Evolutionary conservation across 164 flowering plant species (phyloP).

Genomic region (Annona cherimola): DNA sequence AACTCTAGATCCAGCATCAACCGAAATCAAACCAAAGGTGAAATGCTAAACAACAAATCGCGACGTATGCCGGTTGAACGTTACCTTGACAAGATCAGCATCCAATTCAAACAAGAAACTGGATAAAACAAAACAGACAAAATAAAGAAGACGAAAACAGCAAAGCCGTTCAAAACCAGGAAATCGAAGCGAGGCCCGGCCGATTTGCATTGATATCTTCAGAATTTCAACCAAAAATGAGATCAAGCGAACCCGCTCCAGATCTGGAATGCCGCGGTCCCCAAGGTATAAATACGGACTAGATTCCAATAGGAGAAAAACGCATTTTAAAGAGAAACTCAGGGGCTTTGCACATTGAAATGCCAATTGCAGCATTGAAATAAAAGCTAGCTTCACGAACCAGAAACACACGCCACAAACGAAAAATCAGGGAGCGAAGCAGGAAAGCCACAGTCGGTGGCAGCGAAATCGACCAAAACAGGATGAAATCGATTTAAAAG

Average conservation of each 20-base stretch:
- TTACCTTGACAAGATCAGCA: neutral
- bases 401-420: neutral
- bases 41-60: neutral
- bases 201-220: neutral
- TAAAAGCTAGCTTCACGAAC: neutral
- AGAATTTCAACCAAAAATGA: neutral
- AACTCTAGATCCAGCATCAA: neutral
- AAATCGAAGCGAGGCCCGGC: neutral
- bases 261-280: neutral
- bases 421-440: neutral
- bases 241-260: neutral
- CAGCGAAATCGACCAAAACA: neutral
- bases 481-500: neutral
- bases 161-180: neutral
- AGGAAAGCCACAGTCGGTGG: neutral
- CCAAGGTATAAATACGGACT: neutral
- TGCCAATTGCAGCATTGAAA: too few relatives aligned
- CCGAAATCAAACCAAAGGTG: neutral
- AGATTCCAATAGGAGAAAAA: neutral
- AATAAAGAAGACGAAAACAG: neutral
- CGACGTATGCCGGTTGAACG: neutral
- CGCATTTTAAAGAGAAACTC: neutral
- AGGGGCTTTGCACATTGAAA: too few relatives aligned
- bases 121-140: neutral
- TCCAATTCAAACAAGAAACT: neutral